These are phyloP conservation scores for Malbranchea zuffiana DNA, from an alignment of 2,329 filamentous ascomycete genomes.

Conservation along the genomic window DNA sequence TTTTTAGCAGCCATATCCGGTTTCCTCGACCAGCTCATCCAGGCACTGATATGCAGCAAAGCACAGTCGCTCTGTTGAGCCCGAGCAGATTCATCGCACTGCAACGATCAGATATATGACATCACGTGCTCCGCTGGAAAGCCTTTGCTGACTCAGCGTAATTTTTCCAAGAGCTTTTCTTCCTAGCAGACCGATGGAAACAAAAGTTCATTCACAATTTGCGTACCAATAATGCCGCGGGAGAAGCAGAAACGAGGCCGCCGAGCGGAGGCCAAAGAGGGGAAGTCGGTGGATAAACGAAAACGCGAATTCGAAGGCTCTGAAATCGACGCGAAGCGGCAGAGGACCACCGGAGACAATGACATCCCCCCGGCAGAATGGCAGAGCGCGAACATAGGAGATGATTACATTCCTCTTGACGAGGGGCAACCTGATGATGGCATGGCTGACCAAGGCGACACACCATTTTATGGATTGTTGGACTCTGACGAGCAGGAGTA, in stretches of 20 bases:
- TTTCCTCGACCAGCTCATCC: too few relatives aligned
- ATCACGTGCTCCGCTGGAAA: too few relatives aligned
- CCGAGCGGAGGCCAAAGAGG: constrained; percentile 30
- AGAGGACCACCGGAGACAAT: constrained; percentile 23
- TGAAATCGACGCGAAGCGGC: constrained; percentile 29
- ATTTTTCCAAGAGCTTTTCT: too few relatives aligned
- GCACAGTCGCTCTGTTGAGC: too few relatives aligned
- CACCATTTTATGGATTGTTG: constrained; percentile 84
- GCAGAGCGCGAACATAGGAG: constrained; percentile 17
- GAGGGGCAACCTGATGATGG: constrained; percentile 16
- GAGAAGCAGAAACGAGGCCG: constrained; percentile 39
- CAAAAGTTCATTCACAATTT: too few relatives aligned
- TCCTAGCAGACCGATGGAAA: too few relatives aligned
- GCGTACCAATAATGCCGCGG: constrained; percentile 30
- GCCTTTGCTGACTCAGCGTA: too few relatives aligned
- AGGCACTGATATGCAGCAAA: too few relatives aligned
- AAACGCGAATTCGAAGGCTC: constrained; percentile 29
- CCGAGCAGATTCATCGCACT: too few relatives aligned
- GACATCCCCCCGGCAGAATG: constrained; percentile 16
- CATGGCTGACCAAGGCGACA: constrained; percentile 36
- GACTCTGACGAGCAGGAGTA: constrained; percentile 92
- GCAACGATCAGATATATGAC: too few relatives aligned
- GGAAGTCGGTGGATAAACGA: constrained; percentile 19
- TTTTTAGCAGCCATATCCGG: too few relatives aligned
- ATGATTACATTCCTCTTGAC: constrained; percentile 32